Evolutionary conservation across 1,139 yeast species (phyloP).

Genomic region (Lodderomyces oxycetoniae): DNA sequence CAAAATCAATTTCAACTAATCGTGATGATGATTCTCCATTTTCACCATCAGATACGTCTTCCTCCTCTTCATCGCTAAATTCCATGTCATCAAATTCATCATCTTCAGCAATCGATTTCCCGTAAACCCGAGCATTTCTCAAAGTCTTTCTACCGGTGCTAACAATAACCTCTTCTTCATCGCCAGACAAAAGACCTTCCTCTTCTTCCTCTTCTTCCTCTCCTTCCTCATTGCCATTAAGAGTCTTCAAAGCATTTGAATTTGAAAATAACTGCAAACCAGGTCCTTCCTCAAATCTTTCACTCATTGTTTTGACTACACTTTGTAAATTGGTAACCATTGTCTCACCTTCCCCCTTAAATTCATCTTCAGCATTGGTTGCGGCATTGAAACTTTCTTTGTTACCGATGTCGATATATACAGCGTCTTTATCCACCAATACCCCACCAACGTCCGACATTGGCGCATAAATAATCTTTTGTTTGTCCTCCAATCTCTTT

Average conservation of each 20-base stretch:
- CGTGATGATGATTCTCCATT: constrained; percentile 25
- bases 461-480: constrained; percentile 94
- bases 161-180: constrained; percentile 18
- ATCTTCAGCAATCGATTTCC: constrained; percentile 48
- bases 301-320: constrained; percentile 60
- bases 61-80: constrained; percentile 29
- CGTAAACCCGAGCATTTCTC: constrained; percentile 59
- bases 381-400: constrained; percentile 58
- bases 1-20: constrained; percentile 50
- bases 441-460: constrained; percentile 99
- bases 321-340: constrained; percentile 77
- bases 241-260: constrained; percentile 46
- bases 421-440: constrained; percentile 94
- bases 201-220: constrained; percentile 16
- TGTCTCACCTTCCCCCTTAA: constrained; percentile 76
- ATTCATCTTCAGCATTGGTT: constrained; percentile 31
- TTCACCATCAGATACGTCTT: constrained; percentile 32
- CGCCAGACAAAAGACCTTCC: constrained; percentile 24
- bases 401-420: constrained; percentile 81
- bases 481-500: constrained; percentile 88
- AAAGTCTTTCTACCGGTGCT: constrained; percentile 55
- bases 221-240: constrained; percentile 26
- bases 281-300: constrained; percentile 56
- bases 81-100: constrained; percentile 41
- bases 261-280: constrained; percentile 71